Percentiles rank a stretch among this genome's conserved stretches.
Conservation (phyloP, 495 filamentous ascomycete genomes). For the Aspergillus indologenus region DNA sequence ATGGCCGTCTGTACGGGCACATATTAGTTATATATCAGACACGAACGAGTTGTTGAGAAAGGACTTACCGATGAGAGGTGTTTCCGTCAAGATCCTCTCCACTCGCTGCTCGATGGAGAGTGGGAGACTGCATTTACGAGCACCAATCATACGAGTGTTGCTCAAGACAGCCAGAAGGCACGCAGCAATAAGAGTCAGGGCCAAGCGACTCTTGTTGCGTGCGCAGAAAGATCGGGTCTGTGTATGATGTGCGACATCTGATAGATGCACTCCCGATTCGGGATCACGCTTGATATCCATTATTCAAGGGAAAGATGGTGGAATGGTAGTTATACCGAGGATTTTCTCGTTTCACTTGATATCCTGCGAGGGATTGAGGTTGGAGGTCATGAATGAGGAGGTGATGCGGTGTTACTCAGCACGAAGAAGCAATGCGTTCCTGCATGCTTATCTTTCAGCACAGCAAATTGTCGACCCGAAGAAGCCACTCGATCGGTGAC, state of each 20-base stretch:
- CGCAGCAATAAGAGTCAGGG: not conserved
- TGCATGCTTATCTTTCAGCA: too few relatives aligned
- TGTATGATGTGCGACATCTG: not conserved
- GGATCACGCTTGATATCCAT: not conserved
- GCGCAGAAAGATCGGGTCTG: not conserved
- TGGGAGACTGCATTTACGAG: conserved; percentile 11
- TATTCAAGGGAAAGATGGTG: not conserved
- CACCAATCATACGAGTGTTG: not conserved
- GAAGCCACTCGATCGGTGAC: too few relatives aligned
- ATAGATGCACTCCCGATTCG: not conserved
- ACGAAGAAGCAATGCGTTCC: too few relatives aligned
- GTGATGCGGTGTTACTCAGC: too few relatives aligned
- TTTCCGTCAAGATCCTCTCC: conserved; percentile 62
- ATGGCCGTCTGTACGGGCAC: conserved; percentile 69
- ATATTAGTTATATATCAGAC: not conserved
- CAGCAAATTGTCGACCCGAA: too few relatives aligned
- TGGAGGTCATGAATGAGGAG: too few relatives aligned
- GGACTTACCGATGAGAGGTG: conserved; percentile 71
- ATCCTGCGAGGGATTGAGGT: too few relatives aligned
- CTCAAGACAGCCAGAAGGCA: not conserved
- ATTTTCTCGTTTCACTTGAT: not conserved
- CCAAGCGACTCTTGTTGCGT: not conserved
- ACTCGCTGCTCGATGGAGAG: conserved; percentile 62
- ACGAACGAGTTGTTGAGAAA: not conserved
- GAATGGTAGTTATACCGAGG: not conserved